Evolutionary conservation across 139 green algal genomes (phyloP), one percentile per base, ranked within the genome.

Genomic region (Nannochloris sp.): DNA sequence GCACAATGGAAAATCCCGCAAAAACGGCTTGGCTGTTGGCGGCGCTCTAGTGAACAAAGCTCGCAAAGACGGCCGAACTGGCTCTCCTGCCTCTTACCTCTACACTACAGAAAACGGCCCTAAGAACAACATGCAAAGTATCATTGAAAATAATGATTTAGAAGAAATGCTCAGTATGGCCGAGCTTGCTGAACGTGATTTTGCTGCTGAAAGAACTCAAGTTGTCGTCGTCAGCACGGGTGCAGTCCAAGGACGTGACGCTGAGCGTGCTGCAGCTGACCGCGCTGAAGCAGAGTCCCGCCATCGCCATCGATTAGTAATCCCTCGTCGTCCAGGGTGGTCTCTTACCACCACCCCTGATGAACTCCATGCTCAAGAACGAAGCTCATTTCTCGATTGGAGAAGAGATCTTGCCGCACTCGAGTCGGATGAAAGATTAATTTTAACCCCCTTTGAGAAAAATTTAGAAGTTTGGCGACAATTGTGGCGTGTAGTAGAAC

Each of bases 381-480:
- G 81, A 3, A 36, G 60, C 7, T 54, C 73, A 0, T 99, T 99
- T 68, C 77, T 98, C 13, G 71, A 84, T 10, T 99, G 94, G 94
- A 78, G 94, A 10, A 78, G 94, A 29, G 72, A 73, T 13, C 73
- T 95, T 37, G 86, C 83, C 15, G 54, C 35, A 25, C 39, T 98
- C 55, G 93, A 99, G 77, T 83, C 93, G 64, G 85, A 95, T 45
- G 88, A 95, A 72, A 46, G 67, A 2, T 68, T 99, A 72, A 59
- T 90, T 60, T 70, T 99, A 54, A 99, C 94, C 19, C 94, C 94
- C 3, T 99, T 98, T 81, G 94, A 99, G 79, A 98, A 98, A 83
- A 99, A 99, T 79, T 68, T 99, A 42, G 91, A 99, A 61, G 91
- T 99, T 23, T 99, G 94, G 94, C 71, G 95, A 15, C 94, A 99